A percentile compares a stretch with the other conserved stretches of the same genome.
These are phyloP conservation scores for Aspergillus bertholletiae DNA, from an alignment of 495 filamentous ascomycete species.

Conservation along the genomic window DNA sequence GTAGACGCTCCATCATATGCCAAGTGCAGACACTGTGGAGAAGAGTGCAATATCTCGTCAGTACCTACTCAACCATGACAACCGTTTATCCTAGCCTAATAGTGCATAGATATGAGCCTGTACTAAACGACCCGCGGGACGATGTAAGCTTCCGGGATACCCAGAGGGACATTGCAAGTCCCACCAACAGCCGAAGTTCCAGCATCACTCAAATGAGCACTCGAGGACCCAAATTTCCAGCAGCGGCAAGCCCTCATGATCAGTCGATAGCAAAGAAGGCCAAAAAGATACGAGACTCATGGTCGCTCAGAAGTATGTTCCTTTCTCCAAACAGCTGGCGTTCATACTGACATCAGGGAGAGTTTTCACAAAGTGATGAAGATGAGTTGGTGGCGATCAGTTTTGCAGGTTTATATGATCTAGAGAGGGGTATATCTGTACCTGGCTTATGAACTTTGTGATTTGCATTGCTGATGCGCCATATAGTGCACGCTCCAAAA, in stretches of 20 bases:
- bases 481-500: conserved; percentile 25
- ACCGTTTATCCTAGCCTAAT: conserved; percentile 1
- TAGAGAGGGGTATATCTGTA: conserved; percentile 22
- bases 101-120: conserved; percentile 17
- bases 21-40: conserved; percentile 22
- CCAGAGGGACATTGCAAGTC: conserved; percentile 13
- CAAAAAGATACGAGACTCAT: conserved; percentile 23
- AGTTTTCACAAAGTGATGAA: conserved; percentile 26
- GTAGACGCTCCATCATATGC: conserved; percentile 15
- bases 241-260: conserved; percentile 4
- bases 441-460: background rate
- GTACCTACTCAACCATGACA: background rate
- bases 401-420: conserved; percentile 28
- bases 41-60: conserved; percentile 23
- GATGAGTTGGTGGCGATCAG: conserved; percentile 30
- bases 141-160: conserved; percentile 15
- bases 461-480: background rate
- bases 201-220: conserved; percentile 18
- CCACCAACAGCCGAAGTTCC: conserved; percentile 16
- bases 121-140: conserved; percentile 21
- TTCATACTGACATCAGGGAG: conserved; percentile 11
- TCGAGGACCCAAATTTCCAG: conserved; percentile 11
- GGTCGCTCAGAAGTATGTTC: conserved; percentile 24
- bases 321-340: background rate
- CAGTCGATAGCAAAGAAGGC: conserved; percentile 17